Percentiles rank a stretch among this genome's conserved stretches.
These are phyloP conservation scores for Jatropha multifida DNA, from an alignment of 441 rosid species.

Conservation along the genomic window DNA sequence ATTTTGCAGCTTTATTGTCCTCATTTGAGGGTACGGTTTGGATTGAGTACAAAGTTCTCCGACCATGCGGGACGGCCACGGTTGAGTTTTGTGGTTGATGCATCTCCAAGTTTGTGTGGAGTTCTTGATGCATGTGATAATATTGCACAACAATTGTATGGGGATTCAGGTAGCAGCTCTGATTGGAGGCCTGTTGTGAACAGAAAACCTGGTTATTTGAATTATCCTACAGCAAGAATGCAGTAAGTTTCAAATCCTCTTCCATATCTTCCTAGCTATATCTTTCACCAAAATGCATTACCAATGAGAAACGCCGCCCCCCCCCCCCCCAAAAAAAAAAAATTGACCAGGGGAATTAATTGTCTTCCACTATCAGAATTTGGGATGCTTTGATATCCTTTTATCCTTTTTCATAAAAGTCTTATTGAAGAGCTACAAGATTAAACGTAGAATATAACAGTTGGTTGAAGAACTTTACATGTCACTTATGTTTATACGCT, in stretches of 20 bases:
- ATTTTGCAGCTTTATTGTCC: slow-evolving; percentile 60
- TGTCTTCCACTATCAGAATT: background rate
- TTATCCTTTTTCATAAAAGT: background rate
- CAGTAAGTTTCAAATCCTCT: slow-evolving; percentile 49
- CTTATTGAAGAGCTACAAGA: background rate
- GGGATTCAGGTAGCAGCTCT: slow-evolving; percentile 58
- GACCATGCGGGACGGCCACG: slow-evolving; percentile 65
- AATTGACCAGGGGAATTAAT: background rate
- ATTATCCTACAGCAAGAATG: slow-evolving; percentile 54
- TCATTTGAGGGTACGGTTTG: slow-evolving; percentile 58
- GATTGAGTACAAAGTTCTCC: slow-evolving; percentile 43
- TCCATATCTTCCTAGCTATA: background rate
- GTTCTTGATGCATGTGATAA: slow-evolving; percentile 66
- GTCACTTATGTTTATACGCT: background rate
- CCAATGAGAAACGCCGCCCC: too few species aligned
- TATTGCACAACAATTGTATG: slow-evolving; percentile 35
- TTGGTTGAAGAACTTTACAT: background rate
- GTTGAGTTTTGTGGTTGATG: slow-evolving; percentile 66
- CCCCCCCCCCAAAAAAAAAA: too few species aligned
- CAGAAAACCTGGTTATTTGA: slow-evolving; percentile 31
- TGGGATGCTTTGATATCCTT: background rate
- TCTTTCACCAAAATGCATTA: background rate
- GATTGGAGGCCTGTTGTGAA: slow-evolving; percentile 59
- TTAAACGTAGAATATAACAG: background rate
- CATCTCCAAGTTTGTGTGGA: slow-evolving; percentile 42